Percentiles rank a stretch among this genome's conserved stretches.
phyloP scores from a whole-genome alignment of 2,329 filamentous ascomycete species.

The Penicillium polonicum region DNA sequence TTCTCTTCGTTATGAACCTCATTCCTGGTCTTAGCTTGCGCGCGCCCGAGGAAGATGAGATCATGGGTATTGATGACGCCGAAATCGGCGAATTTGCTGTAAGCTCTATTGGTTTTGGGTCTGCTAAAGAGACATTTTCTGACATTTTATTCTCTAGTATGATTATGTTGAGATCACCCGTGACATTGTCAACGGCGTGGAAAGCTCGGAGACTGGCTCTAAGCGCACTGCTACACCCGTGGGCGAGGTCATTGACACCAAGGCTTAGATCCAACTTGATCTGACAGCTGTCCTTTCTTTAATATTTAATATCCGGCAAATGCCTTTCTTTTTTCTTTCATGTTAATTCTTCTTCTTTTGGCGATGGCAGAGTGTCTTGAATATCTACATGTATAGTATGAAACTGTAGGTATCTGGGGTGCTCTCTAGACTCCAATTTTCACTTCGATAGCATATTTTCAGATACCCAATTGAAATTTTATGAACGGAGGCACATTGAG shows the following conservation, averaged over 20 bases:
- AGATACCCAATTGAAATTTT: slow-evolving; percentile 15
- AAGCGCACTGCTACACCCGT: slow-evolving; percentile 33
- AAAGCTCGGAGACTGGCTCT: slow-evolving; percentile 27
- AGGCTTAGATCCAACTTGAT: slow-evolving; percentile 19
- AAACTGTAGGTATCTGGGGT: background rate
- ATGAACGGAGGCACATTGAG: background rate
- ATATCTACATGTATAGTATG: background rate
- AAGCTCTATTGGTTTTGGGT: slow-evolving; percentile 32
- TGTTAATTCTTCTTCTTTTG: background rate
- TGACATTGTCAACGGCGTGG: slow-evolving; percentile 57
- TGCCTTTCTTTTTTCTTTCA: background rate
- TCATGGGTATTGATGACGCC: slow-evolving; percentile 81
- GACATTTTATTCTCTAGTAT: slow-evolving; percentile 52
- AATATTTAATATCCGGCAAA: slow-evolving; percentile 9
- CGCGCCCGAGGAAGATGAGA: slow-evolving; percentile 72
- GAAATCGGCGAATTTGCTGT: slow-evolving; percentile 91
- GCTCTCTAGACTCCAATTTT: background rate
- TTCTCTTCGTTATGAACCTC: slow-evolving; percentile 76
- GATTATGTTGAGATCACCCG: slow-evolving; percentile 84
- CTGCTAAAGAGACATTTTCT: background rate
- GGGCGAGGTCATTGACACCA: slow-evolving; percentile 24
- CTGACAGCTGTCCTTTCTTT: slow-evolving; percentile 4
- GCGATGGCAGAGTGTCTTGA: background rate
- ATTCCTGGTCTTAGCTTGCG: slow-evolving; percentile 74
- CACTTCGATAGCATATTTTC: background rate